phyloP scores from a whole-genome alignment of 1,284 basidiomycete species.

The Trametes sp. region DNA sequence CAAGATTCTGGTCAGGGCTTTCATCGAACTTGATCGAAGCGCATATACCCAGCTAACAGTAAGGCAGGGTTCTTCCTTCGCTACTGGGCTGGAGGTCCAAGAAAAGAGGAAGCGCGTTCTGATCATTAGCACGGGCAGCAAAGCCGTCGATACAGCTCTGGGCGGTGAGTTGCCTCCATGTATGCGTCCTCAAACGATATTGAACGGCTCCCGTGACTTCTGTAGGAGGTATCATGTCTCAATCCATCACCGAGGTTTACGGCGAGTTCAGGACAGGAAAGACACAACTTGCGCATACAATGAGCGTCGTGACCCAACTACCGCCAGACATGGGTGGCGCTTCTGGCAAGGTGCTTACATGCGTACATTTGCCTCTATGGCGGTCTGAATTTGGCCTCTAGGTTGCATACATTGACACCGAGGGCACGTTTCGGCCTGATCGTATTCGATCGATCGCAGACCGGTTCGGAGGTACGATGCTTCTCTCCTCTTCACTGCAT shows the following conservation, averaged over 20 bases:
- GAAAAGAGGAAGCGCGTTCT: conserved; percentile 84
- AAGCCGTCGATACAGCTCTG: conserved; percentile 86
- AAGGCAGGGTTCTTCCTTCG: conserved; percentile 84
- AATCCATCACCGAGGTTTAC: conserved; percentile 92
- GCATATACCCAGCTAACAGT: conserved; percentile 18
- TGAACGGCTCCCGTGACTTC: not conserved
- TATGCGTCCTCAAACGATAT: not conserved
- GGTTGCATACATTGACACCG: conserved; percentile 95
- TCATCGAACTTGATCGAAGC: not conserved
- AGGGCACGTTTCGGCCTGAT: conserved; percentile 95
- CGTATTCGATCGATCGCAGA: conserved; percentile 90
- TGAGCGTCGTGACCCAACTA: conserved; percentile 89
- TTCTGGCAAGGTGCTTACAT: conserved; percentile 73
- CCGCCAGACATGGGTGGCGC: conserved; percentile 91
- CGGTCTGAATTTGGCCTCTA: conserved; percentile 36
- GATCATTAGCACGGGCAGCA: conserved; percentile 88
- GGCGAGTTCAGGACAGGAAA: conserved; percentile 88
- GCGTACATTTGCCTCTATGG: conserved; percentile 7
- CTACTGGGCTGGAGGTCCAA: conserved; percentile 88
- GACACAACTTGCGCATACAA: conserved; percentile 92
- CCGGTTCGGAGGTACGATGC: conserved; percentile 66
- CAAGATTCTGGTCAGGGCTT: conserved; percentile 72
- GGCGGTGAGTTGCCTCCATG: conserved; percentile 65
- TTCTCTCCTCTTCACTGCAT: no score
- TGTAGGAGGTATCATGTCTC: conserved; percentile 85